phyloP scores from a whole-genome alignment of 768 basidiomycete genomes.

The Paxillus involutus region DNA sequence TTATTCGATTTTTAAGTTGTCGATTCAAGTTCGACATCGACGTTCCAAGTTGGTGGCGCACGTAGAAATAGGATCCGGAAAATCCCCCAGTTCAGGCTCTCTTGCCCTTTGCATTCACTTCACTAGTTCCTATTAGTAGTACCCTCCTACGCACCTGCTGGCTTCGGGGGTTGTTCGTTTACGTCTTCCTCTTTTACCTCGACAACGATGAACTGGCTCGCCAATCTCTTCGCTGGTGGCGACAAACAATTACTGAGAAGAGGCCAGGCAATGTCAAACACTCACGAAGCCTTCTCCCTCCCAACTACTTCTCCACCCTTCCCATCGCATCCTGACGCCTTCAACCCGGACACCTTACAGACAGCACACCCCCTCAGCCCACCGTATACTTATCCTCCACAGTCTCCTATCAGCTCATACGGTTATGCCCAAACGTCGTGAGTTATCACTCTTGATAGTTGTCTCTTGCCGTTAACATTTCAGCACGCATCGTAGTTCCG shows the following conservation, averaged over 20 bases:
- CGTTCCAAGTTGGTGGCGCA: background rate
- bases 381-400: slow-evolving; percentile 80
- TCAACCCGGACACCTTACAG: slow-evolving; percentile 52
- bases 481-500: slow-evolving; percentile 12
- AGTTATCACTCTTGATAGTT: slow-evolving; percentile 13
- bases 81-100: background rate
- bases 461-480: slow-evolving; percentile 4
- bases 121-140: slow-evolving; percentile 8
- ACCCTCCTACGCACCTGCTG: background rate
- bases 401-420: slow-evolving; percentile 50
- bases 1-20: no score
- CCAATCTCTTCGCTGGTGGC: slow-evolving; percentile 60
- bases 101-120: slow-evolving; percentile 4
- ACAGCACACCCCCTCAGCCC: slow-evolving; percentile 50
- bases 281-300: slow-evolving; percentile 87
- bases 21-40: no score
- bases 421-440: slow-evolving; percentile 62
- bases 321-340: slow-evolving; percentile 55
- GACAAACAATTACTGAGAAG: slow-evolving; percentile 48
- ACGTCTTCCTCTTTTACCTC: slow-evolving; percentile 1
- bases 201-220: slow-evolving; percentile 69
- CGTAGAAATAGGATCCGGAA: background rate
- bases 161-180: slow-evolving; percentile 2
- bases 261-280: slow-evolving; percentile 71
- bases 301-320: slow-evolving; percentile 69